Evolutionary conservation across 1,139 yeast species (phyloP).

Genomic region (Debaryomycetaceae sp.): DNA sequence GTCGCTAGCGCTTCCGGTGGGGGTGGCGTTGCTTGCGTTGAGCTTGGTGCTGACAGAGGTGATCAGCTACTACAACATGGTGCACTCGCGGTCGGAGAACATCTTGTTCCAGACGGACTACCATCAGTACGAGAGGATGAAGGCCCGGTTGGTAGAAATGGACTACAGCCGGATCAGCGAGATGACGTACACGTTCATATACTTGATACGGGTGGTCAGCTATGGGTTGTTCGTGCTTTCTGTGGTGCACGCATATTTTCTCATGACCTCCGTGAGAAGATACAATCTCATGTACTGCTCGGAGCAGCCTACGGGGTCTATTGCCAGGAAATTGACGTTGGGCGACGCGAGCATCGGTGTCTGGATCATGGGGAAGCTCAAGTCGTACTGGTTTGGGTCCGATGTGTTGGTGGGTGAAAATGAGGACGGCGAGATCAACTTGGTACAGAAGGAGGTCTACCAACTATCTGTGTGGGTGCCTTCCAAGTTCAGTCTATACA

Average conservation of each 20-base stretch:
- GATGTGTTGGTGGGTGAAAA: slow-evolving; percentile 6
- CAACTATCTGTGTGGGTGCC: slow-evolving; percentile 61
- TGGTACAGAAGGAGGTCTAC: slow-evolving; percentile 38
- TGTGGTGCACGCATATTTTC: slow-evolving; percentile 27
- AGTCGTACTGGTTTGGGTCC: background rate
- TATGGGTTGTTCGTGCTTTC: slow-evolving; percentile 16
- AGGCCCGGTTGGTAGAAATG: slow-evolving; percentile 10
- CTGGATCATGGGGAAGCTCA: background rate
- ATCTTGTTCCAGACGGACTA: slow-evolving; percentile 27
- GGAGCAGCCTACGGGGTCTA: slow-evolving; percentile 34
- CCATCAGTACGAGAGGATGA: slow-evolving; percentile 31
- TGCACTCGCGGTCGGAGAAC: slow-evolving; percentile 18
- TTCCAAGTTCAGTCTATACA: slow-evolving; percentile 43
- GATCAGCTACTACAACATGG: slow-evolving; percentile 18
- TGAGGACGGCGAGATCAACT: slow-evolving; percentile 15
- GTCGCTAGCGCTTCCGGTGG: slow-evolving; percentile 45
- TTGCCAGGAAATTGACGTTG: slow-evolving; percentile 26
- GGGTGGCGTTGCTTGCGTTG: slow-evolving; percentile 26
- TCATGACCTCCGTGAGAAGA: slow-evolving; percentile 27
- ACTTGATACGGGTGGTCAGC: slow-evolving; percentile 16
- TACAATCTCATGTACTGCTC: slow-evolving; percentile 40
- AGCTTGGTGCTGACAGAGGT: slow-evolving; percentile 18
- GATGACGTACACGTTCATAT: slow-evolving; percentile 11
- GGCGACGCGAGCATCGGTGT: slow-evolving; percentile 7
- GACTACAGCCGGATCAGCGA: background rate